Conservation (phyloP, 2,329 filamentous ascomycete species). For the Sporothrix variecibatus region DNA sequence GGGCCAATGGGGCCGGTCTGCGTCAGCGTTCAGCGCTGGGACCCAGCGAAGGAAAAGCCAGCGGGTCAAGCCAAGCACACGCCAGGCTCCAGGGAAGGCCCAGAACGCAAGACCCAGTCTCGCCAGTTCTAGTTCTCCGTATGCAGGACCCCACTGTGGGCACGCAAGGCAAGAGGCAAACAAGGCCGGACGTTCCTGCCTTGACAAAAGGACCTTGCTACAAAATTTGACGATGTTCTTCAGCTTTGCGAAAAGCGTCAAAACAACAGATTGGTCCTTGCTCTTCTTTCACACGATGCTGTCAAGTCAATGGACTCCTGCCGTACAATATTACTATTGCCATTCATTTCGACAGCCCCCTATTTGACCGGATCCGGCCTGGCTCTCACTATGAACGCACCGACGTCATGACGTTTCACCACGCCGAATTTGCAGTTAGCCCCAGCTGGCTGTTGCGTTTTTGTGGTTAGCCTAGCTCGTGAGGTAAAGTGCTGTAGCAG, state of each 20-base stretch:
- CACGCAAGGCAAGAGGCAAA: not conserved
- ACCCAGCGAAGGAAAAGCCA: not conserved
- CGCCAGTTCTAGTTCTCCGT: not conserved
- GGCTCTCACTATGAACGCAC: not conserved
- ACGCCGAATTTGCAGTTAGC: conserved; percentile 1
- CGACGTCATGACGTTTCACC: conserved; percentile 16
- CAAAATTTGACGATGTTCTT: not conserved
- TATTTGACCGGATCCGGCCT: not conserved
- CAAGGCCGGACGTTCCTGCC: not conserved
- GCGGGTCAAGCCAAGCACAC: not conserved
- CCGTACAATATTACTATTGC: not conserved
- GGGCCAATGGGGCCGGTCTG: conserved; percentile 11
- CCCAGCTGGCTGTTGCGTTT: not conserved
- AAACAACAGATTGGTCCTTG: not conserved
- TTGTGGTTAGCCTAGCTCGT: not conserved
- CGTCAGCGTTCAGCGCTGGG: conserved; percentile 12
- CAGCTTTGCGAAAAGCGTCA: not conserved
- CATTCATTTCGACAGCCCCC: not conserved
- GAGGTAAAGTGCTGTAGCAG: not conserved
- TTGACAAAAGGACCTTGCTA: conserved; percentile 2
- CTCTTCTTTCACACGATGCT: not conserved
- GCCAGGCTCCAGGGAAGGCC: not conserved
- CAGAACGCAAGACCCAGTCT: not conserved
- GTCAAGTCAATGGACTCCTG: not conserved
- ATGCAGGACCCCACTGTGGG: conserved; percentile 11